Conservation (phyloP, 495 filamentous ascomycete genomes). For the Hyaloscypha finlandica region DNA sequence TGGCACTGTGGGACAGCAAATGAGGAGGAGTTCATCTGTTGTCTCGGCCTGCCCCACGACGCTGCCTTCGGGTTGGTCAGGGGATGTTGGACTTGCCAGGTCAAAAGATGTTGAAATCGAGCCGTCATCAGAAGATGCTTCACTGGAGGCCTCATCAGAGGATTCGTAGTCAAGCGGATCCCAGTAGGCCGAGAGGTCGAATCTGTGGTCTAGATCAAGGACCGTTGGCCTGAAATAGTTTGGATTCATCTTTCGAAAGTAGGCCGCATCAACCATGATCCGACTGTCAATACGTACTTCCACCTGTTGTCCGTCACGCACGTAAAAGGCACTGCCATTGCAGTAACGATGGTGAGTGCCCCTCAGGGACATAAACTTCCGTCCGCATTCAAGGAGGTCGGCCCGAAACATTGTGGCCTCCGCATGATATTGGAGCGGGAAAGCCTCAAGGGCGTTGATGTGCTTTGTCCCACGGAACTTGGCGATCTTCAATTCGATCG, state of each 20-base stretch:
- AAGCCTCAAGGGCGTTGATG: constrained; percentile 22
- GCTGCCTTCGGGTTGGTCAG: constrained; percentile 11
- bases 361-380: constrained; percentile 13
- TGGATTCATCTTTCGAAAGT: constrained; percentile 27
- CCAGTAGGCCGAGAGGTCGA: too few species aligned
- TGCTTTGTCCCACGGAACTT: constrained; percentile 23
- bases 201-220: too few species aligned
- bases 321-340: constrained; percentile 14
- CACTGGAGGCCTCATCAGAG: too few species aligned
- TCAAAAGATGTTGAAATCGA: too few species aligned
- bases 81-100: neutral
- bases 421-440: constrained; percentile 16
- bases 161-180: too few species aligned
- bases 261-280: constrained; percentile 27
- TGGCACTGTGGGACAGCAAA: constrained; percentile 24
- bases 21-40: constrained; percentile 14
- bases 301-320: constrained; percentile 11
- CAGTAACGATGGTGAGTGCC: neutral
- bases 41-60: neutral
- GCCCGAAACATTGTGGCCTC: constrained; percentile 3
- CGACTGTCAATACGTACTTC: constrained; percentile 16
- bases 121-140: too few species aligned
- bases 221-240: constrained; percentile 21
- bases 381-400: constrained; percentile 13
- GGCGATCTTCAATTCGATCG: constrained; percentile 15